Evolutionary conservation across 1,139 yeast species (phyloP).

Genomic region (Taiozyma onychis): DNA sequence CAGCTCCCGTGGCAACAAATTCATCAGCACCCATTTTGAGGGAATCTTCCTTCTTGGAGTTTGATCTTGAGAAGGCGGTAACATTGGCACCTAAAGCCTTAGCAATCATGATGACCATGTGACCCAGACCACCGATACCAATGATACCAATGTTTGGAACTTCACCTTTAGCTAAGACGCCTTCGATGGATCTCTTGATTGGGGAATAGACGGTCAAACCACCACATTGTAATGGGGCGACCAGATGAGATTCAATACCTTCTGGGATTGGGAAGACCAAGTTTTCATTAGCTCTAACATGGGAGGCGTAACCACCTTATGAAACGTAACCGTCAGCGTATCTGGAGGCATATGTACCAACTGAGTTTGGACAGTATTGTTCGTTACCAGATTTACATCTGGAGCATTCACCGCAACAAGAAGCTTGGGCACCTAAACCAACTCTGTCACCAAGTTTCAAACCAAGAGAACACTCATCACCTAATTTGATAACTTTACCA

Average conservation of each 20-base stretch:
- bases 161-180: constrained; percentile 24
- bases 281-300: constrained; percentile 41
- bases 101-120: constrained; percentile 52
- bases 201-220: constrained; percentile 51
- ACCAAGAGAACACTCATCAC: constrained; percentile 31
- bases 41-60: constrained; percentile 46
- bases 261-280: constrained; percentile 47
- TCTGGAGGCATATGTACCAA: constrained; percentile 36
- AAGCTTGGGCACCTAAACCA: constrained; percentile 47
- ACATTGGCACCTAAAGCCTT: constrained; percentile 56
- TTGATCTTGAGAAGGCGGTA: constrained; percentile 46
- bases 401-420: constrained; percentile 40
- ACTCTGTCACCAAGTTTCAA: constrained; percentile 40
- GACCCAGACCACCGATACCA: constrained; percentile 61
- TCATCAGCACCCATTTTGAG: constrained; percentile 46
- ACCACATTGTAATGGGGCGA: constrained; percentile 50
- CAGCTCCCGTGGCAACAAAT: constrained; percentile 43
- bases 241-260: constrained; percentile 33
- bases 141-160: constrained; percentile 44
- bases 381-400: constrained; percentile 39
- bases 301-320: constrained; percentile 52
- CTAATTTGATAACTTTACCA: constrained; percentile 39
- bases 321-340: constrained; percentile 41
- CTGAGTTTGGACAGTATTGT: constrained; percentile 39
- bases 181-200: constrained; percentile 37